A percentile compares a stretch with the other conserved stretches of the same genome.
phyloP scores from a whole-genome alignment of 192 early-diverging fungal species.

The Backusella westeae region DNA sequence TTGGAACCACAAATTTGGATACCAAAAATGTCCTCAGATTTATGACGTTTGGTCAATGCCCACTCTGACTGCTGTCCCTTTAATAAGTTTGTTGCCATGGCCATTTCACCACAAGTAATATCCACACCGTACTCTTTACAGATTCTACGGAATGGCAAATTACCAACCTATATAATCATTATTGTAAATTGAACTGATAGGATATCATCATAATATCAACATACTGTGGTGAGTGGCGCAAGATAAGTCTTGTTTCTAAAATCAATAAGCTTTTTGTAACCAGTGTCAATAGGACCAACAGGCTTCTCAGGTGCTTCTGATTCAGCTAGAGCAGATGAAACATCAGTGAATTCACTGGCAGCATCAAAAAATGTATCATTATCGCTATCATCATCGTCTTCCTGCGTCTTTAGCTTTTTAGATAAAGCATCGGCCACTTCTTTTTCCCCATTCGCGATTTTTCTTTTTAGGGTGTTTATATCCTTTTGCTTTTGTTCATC shows the following conservation, averaged over 20 bases:
- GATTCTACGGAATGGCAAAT: conserved; percentile 92
- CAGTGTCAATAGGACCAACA: conserved; percentile 41
- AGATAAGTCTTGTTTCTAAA: conserved; percentile 88
- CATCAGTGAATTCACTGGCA: background rate
- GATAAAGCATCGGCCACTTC: background rate
- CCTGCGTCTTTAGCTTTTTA: background rate
- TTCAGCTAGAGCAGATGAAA: background rate
- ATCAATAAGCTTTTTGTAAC: conserved; percentile 41
- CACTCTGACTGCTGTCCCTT: conserved; percentile 70
- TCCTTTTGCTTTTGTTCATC: conserved; percentile 16
- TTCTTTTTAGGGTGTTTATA: conserved; percentile 21
- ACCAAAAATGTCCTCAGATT: conserved; percentile 88
- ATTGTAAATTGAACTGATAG: background rate
- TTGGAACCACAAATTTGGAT: conserved; percentile 80
- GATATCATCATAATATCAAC: background rate
- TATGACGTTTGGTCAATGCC: conserved; percentile 82
- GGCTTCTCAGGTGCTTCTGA: conserved; percentile 21
- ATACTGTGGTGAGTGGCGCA: conserved; percentile 89
- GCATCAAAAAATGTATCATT: background rate
- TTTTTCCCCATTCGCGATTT: background rate
- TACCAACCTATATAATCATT: conserved; percentile 56
- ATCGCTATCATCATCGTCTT: background rate
- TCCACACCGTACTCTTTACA: conserved; percentile 93
- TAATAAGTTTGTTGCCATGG: conserved; percentile 65
- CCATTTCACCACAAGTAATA: conserved; percentile 98